Base-by-base conservation (phyloP, 2,329 filamentous ascomycete species). In the Aspergillus transmontanensis region DNA sequence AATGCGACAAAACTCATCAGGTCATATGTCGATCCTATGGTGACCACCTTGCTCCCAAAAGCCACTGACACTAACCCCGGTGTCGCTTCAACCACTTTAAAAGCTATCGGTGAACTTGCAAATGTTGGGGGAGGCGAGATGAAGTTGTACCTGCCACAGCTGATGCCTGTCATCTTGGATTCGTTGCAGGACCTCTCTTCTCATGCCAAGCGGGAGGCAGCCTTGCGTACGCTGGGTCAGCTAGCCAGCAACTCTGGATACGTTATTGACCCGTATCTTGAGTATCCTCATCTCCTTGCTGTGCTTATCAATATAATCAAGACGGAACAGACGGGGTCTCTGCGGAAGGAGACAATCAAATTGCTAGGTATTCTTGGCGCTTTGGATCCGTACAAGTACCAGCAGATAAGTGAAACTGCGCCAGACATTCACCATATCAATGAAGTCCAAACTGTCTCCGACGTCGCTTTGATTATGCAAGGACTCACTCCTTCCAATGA, bases 391-490 rank as follows among this genome's bases (percentile, higher is more conserved):
- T 98, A 99, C 78, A 95, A 94, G 75, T 93, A 97, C 74, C 94
- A 86, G 80, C 92, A 97, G 81, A 93, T 97, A 58, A 92, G 96
- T 75, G 94, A 98, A 77, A 89, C 90, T 66, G 91, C 89, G 2
- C 93, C 93, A 0, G 94, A 97, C 73, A 87, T 90, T 67, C 91
- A 95, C 72, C 86, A 89, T 55, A 84, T 86, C 60, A 83, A 87
- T 53, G 88, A 90, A 73, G 83, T 86, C n/a, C 85, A 89, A 68
- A 82, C 83, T 10, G 84, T 96, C 71, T 96, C 94, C 0, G 95
- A 99, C 77, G 96, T 99, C 53, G 95, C 94, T 4, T 85, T 99
- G 34, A 98, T 99, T 84, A 99, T 99, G 94, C 93, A 92, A 48
- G 95, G 96, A 16, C 84, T 97, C 46, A 98, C 94, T 0, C 96